Base-by-base conservation (phyloP, 495 filamentous ascomycete genomes). In the Penicillium lagena region DNA sequence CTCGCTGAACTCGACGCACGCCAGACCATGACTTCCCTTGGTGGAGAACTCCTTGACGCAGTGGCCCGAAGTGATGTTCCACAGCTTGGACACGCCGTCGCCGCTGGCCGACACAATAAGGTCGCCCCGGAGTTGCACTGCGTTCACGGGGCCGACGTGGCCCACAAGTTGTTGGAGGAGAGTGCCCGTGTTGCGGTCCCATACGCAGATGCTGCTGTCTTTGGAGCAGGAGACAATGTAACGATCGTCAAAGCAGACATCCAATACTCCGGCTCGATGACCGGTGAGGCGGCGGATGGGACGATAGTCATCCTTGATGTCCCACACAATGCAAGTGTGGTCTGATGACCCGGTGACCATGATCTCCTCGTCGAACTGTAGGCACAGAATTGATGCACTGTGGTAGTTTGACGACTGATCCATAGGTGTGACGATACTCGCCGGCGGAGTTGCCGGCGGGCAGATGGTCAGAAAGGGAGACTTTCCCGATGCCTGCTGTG, bases 161-260 rank as follows among this genome's bases (percentile, higher is more conserved):
- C 91, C 93, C 33, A 74, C 72, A 33, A 98, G 74, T 52, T 83
- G 84, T 47, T 83, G 83, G 35, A 93, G 63, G 14, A 90, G 70
- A 4, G 66, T 68, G 35, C 87, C 86, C 1, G 86, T 93, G 10
- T 74, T 63, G 39, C 91, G 86, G 52, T 95, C 87, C 93, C 93
- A 98, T 13, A 97, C 80, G 62, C 87, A 89, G 58, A 98, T 90
- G 10, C 77, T 87, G 34, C 82, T 79, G 66, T 98, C 93, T 66
- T 97, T 97, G 50, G 88, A 95, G 69, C 91, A 96, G 17, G 90
- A 95, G 12, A 97, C 83, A 49, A 98, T 96, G 66, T 93, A 84
- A 40, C 85, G 80, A 42, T 87, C 79, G 60, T 98, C 89, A 50
- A 98, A 90, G 55, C 85, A 87, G 6, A 97, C 80, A 60, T 98